Base-by-base conservation (phyloP, 148 eudicot species). In the Camellia lanceoleosa region DNA sequence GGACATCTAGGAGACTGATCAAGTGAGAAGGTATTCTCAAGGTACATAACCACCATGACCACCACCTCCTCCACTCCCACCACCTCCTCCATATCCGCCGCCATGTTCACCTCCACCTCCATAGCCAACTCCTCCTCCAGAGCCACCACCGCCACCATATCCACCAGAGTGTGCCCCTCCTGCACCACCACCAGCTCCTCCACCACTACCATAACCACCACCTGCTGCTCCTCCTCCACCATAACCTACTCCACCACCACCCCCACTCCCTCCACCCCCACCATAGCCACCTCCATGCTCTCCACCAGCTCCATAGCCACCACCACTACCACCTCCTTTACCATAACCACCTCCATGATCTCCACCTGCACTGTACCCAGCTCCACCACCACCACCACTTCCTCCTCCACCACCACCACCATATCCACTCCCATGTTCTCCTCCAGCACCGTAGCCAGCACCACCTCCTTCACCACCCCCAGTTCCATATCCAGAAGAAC, bases 281-380 rank as follows among this genome's bases (percentile, higher is more conserved):
- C 84, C 88, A 51, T 51, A 62, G 30, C 73, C 81, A 2, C 83
- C 86, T 19, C 86, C 82, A 23, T 69, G 74, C 8, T 82, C 88
- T 15, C 69, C 55, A 6, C 78, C 88, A 55, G 78, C 81, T 4
- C 84, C 88, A 13, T 74, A 63, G 5, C 88, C 88, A 44, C 86
- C 81, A 2, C 86, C 88, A 62, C n/a, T 78, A 7, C 88, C 85
- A 30, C 84, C 81, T 49, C 68, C 86, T 2, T 83, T 83, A 5
- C 83, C 87, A 13, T 83, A 83, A n/a, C 86, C 86, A 19, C 81
- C 82, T 14, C 81, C 87, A 11, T 74, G 85, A 7, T 80, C 85
- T 3, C 88, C 88, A 7, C 79, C 85, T 1, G 87, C 88, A 42
- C 86, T 79, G 18, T 60, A n/a, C 20, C 64, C 64, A 60, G 7